Percentiles rank a stretch among this genome's conserved stretches.
Evolutionary conservation across 148 eudicot genomes (phyloP).

Genomic region (Euryodendron excelsum): DNA sequence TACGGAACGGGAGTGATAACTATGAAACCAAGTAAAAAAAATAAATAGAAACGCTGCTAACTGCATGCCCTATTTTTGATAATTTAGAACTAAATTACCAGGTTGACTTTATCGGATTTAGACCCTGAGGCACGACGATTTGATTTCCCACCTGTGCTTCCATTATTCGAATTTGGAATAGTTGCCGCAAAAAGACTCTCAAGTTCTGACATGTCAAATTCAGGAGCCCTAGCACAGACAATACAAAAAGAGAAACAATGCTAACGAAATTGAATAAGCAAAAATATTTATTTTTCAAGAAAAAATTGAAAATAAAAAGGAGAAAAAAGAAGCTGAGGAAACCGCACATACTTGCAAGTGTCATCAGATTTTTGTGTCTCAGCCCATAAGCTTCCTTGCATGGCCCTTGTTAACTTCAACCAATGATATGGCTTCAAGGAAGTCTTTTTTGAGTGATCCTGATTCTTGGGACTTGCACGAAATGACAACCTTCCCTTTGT

Average conservation of each 20-base stretch:
- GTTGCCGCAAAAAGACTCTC: conserved; percentile 82
- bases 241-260: conserved; percentile 8
- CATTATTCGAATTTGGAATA: conserved; percentile 48
- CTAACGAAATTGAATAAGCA: background rate
- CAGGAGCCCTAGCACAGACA: conserved; percentile 60
- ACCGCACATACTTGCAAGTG: conserved; percentile 57
- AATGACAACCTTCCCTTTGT: conserved; percentile 43
- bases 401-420: conserved; percentile 76
- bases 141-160: conserved; percentile 46
- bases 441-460: conserved; percentile 49
- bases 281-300: background rate
- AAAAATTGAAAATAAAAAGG: background rate
- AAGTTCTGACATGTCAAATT: conserved; percentile 80
- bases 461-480: conserved; percentile 37
- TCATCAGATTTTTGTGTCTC: conserved; percentile 81
- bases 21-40: background rate
- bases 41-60: background rate
- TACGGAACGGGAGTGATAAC: too few species aligned
- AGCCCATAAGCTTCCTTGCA: conserved; percentile 94
- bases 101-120: conserved; percentile 75
- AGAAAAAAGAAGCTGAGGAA: background rate
- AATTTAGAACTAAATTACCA: conserved; percentile 47
- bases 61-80: background rate
- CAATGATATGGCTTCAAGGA: conserved; percentile 81
- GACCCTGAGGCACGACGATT: conserved; percentile 50